Evolutionary conservation across 805 yeast genomes (phyloP), one percentile per base, ranked within the genome.

Genomic region (Priceomyces melissophilus): DNA sequence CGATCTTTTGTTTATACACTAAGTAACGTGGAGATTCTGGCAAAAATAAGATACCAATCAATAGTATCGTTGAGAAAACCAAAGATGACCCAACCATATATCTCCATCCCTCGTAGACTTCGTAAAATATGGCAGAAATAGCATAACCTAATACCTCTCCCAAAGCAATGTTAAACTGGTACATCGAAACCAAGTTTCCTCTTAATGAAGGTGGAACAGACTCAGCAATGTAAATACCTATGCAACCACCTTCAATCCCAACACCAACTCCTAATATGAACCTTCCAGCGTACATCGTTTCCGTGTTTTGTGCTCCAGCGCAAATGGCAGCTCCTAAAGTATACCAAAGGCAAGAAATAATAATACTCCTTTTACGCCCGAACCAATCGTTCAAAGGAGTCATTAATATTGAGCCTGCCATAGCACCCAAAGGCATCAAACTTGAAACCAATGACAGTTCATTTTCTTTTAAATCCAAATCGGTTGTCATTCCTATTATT

Each of bases 351-450:
- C 83, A 78, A 3, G 84, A 75, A 40, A 76, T 59, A 40, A 79
- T 67, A 50, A 81, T 69, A 8, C 84, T 64, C 43, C 65, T 58
- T 47, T 78, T 71, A 57, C 86, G 72, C 12, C 87, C 86, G 34
- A 78, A 61, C 41, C 41, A 57, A 52, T 77, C 79, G 53, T 73
- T 78, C 46, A 77, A 58, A 3, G 84, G 84, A 2, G 84, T 71
- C 69, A 81, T 69, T 42, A 78, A 53, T 30, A 81, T 63, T 42
- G 83, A 75, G 36, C 87, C 87, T 23, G 74, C 73, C 59, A 81
- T 73, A 27, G 84, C 86, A 48, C 86, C 87, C 35, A 81, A 60
- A n/a, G 87, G 86, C 82, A 81, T 78, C 40, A 78, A 67, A 23
- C 82, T 67, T 30, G 78, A 69, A 13, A 80, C 74, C 45, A 80